A percentile compares a stretch with the other conserved stretches of the same genome.
Evolutionary conservation across 768 basidiomycete species (phyloP).

Genomic region (Peribolospora kevripleyi): DNA sequence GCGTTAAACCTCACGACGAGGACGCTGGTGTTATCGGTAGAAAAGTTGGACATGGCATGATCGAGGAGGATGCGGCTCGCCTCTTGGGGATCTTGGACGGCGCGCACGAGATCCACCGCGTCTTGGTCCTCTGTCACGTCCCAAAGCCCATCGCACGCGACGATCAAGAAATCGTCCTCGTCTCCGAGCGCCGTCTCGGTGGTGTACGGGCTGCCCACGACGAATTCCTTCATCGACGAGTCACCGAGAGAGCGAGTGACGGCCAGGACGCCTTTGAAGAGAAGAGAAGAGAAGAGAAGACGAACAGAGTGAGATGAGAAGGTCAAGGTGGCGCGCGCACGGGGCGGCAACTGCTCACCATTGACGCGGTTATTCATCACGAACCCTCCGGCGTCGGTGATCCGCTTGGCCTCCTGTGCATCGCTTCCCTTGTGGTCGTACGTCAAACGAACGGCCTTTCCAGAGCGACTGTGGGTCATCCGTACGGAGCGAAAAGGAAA

Average conservation of each 20-base stretch:
- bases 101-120: constrained; percentile 60
- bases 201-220: constrained; percentile 91
- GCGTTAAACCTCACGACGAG: constrained; percentile 51
- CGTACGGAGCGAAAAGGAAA: background rate
- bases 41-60: constrained; percentile 51
- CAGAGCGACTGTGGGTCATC: constrained; percentile 30
- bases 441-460: constrained; percentile 73
- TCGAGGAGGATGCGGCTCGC: constrained; percentile 53
- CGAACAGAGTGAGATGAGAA: no score
- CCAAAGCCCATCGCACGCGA: constrained; percentile 97
- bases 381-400: constrained; percentile 92
- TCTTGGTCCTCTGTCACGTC: constrained; percentile 79
- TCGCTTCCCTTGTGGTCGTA: constrained; percentile 98
- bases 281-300: background rate
- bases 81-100: constrained; percentile 46
- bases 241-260: constrained; percentile 92
- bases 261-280: constrained; percentile 40
- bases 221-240: constrained; percentile 97
- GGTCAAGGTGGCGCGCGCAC: no score
- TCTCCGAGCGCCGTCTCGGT: constrained; percentile 84
- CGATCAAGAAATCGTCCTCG: constrained; percentile 77
- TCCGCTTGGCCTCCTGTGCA: constrained; percentile 88
- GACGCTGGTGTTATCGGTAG: constrained; percentile 83
- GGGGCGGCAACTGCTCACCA: constrained; percentile 23
- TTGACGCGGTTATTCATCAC: constrained; percentile 98